Percentiles rank a stretch among this genome's conserved stretches.
These are phyloP conservation scores for Paraleonurus japonicus DNA, from an alignment of 257 asterid species.

Conservation along the genomic window DNA sequence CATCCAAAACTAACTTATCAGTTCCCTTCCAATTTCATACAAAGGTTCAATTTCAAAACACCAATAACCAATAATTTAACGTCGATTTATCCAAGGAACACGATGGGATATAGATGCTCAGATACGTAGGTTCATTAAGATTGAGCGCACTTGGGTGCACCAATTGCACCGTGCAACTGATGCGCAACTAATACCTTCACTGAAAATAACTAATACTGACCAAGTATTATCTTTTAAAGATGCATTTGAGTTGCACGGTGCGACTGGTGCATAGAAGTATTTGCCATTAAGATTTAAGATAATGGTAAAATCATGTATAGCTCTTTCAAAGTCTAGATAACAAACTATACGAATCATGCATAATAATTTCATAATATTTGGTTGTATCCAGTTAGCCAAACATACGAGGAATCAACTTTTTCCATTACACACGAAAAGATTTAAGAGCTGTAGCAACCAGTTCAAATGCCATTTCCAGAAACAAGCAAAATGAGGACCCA, in stretches of 20 bases:
- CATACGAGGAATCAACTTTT: not conserved
- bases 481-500: not conserved
- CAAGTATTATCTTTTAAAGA: too few species aligned
- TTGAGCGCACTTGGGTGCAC: too few species aligned
- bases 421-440: not conserved
- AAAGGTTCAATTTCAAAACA: not conserved
- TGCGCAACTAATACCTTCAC: too few species aligned
- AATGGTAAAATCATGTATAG: not conserved
- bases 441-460: not conserved
- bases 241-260: too few species aligned
- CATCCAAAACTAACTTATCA: constrained; percentile 9
- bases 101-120: not conserved
- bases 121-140: not conserved
- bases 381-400: not conserved
- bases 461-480: not conserved
- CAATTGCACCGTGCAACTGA: too few species aligned
- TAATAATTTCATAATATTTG: not conserved
- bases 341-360: not conserved
- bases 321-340: not conserved
- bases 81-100: not conserved
- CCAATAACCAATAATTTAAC: not conserved
- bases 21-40: constrained; percentile 17
- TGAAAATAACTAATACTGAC: too few species aligned
- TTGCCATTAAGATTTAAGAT: not conserved
- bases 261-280: too few species aligned